Percentiles rank a stretch among this genome's conserved stretches.
Conservation (phyloP, 176 grass and related monocot genomes). For the Triticum turgidum region DNA sequence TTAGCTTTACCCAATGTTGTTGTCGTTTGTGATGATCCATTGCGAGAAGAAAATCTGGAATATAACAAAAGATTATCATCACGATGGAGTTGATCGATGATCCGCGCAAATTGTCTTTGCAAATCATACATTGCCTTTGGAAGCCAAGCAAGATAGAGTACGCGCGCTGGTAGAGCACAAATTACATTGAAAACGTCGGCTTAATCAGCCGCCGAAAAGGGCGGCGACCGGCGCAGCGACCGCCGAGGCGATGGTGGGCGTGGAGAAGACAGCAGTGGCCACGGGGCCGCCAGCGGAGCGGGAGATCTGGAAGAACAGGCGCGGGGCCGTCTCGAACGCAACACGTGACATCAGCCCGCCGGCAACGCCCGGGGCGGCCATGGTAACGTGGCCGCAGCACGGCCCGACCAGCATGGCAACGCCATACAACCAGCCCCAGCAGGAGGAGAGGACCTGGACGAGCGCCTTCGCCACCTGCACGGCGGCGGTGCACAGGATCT, state of each 20-base stretch:
- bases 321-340: not conserved
- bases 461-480: not conserved
- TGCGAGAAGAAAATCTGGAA: too few relatives aligned
- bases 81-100: too few relatives aligned
- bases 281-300: not conserved
- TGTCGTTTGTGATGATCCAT: too few relatives aligned
- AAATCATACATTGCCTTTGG: too few relatives aligned
- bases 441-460: not conserved
- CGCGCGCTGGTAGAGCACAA: not conserved
- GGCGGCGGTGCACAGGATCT: not conserved
- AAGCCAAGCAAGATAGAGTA: not conserved
- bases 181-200: not conserved
- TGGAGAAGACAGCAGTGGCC: not conserved
- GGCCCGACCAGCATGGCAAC: not conserved
- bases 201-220: not conserved
- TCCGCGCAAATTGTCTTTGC: too few relatives aligned
- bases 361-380: conserved; percentile 23
- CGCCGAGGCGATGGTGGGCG: not conserved
- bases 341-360: not conserved
- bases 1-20: too few relatives aligned
- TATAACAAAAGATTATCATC: too few relatives aligned
- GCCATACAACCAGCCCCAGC: not conserved
- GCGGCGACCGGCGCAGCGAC: not conserved
- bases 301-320: conserved; percentile 12
- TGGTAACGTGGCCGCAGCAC: conserved; percentile 18